Evolutionary conservation across 768 basidiomycete genomes (phyloP), one percentile per base, ranked within the genome.

Genomic region (Lactifluus piperatus): DNA sequence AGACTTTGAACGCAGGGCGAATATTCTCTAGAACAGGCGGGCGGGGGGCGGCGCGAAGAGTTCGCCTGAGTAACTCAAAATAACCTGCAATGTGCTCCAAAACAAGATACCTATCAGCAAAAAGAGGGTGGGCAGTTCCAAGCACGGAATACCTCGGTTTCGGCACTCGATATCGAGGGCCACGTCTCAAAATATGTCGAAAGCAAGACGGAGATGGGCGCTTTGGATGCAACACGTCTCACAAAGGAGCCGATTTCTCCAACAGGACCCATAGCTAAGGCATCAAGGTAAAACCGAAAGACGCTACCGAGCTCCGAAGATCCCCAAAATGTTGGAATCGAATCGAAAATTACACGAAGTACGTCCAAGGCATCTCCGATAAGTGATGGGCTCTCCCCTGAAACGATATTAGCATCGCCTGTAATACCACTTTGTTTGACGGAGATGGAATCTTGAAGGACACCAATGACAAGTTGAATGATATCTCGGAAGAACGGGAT

Each of bases 301-400:
- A 89, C 73, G 57, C 79, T 77, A 0, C 71, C 71, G 29, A 91
- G 68, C 62, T 91, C 89, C 20, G 71, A 70, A 18, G 71, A 60
- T 36, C 85, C 82, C 80, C 89, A 91, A 72, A 98, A 97, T 4
- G 84, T 82, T 0, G 94, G 91, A 30, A 97, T 84, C 1, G 85
- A 78, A 0, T 76, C 73, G 59, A 97, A 75, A 9, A 95, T 73
- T n/a, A 79, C 77, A 29, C 82, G 79, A n/a, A 95, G 73, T 8
- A 85, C 78, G 24, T 68, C 72, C 64, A 72, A 77, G 36, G 67
- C 74, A 69, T 72, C 60, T 51, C 77, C 65, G 24, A 71, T 62
- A 39, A 71, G 67, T 69, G 63, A 20, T 59, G 78, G 14, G 14
- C 53, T 63, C 24, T 18, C 51, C 22, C 46, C 56, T 47, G 13